phyloP scores from a whole-genome alignment of 441 rosid species.

The Sinapis alba region DNA sequence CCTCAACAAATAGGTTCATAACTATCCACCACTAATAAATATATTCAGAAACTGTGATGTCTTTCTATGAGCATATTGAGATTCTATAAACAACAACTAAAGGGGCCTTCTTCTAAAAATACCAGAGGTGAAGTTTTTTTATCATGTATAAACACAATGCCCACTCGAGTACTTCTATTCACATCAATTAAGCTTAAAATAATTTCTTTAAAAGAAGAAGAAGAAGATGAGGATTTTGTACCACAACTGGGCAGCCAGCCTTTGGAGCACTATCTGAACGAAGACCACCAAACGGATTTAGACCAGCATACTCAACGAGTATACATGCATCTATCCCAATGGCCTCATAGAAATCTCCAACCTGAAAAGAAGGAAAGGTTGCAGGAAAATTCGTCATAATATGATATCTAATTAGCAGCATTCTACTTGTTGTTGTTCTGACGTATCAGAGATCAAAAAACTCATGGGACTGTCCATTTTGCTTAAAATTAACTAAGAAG shows the following conservation, averaged over 20 bases:
- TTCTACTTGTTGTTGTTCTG: background rate
- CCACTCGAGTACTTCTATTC: background rate
- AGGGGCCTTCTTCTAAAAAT: background rate
- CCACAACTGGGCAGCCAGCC: constrained; percentile 99
- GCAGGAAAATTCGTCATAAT: background rate
- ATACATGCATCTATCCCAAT: constrained; percentile 97
- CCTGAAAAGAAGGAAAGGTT: constrained; percentile 48
- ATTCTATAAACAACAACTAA: background rate
- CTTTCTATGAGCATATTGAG: background rate
- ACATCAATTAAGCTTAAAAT: constrained; percentile 15
- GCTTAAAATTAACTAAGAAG: background rate
- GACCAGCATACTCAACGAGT: constrained; percentile 97
- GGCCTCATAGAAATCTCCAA: constrained; percentile 97
- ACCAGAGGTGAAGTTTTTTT: background rate
- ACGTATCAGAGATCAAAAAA: background rate
- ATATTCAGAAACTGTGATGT: constrained; percentile 6
- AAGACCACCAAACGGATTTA: constrained; percentile 96
- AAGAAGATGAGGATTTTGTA: constrained; percentile 34
- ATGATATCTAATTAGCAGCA: background rate
- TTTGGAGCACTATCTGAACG: constrained; percentile 88
- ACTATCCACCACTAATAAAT: background rate
- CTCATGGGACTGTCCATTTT: background rate
- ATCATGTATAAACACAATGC: background rate
- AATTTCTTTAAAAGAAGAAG: background rate
- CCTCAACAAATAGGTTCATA: background rate